A percentile compares a stretch with the other conserved stretches of the same genome.
phyloP scores from a whole-genome alignment of 2,329 filamentous ascomycete genomes.

The Geosmithia putterillii region DNA sequence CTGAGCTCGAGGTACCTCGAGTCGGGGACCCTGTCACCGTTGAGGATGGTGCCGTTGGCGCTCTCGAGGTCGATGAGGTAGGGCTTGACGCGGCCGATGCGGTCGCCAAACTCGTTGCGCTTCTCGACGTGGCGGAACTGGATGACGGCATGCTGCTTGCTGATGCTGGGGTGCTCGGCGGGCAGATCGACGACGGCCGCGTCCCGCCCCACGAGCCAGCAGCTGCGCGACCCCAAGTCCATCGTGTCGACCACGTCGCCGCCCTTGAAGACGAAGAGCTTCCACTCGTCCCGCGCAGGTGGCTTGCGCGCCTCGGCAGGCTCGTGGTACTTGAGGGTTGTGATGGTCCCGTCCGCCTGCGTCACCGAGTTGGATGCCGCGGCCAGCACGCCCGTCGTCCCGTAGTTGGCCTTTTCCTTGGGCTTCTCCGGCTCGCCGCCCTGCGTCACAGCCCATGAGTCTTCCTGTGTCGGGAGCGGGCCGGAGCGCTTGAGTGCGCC shows the following conservation, averaged over 20 bases:
- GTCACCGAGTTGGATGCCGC: constrained; percentile 75
- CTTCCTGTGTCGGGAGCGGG: constrained; percentile 47
- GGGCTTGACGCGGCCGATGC: constrained; percentile 64
- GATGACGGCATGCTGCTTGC: constrained; percentile 89
- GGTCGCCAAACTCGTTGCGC: constrained; percentile 78
- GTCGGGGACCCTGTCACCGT: constrained; percentile 59
- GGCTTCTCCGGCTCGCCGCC: constrained; percentile 34
- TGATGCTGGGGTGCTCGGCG: constrained; percentile 83
- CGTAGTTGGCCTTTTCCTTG: constrained; percentile 84
- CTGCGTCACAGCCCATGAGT: constrained; percentile 43
- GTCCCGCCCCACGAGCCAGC: constrained; percentile 85
- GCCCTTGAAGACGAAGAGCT: constrained; percentile 86
- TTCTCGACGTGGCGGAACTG: constrained; percentile 83
- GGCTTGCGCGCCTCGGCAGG: constrained; percentile 87
- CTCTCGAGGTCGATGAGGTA: constrained; percentile 93
- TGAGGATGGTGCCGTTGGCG: constrained; percentile 78
- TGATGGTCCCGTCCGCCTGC: constrained; percentile 56
- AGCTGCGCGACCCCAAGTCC: constrained; percentile 62
- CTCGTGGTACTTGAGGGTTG: constrained; percentile 89
- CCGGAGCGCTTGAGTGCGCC: constrained; percentile 22
- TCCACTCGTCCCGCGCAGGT: constrained; percentile 66
- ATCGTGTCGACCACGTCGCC: constrained; percentile 70
- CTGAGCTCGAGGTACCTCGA: constrained; percentile 77
- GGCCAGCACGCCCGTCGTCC: constrained; percentile 67
- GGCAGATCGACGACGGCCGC: constrained; percentile 67